Base-by-base conservation (phyloP, 2,329 filamentous ascomycete genomes). In the Colletotrichum lentis region DNA sequence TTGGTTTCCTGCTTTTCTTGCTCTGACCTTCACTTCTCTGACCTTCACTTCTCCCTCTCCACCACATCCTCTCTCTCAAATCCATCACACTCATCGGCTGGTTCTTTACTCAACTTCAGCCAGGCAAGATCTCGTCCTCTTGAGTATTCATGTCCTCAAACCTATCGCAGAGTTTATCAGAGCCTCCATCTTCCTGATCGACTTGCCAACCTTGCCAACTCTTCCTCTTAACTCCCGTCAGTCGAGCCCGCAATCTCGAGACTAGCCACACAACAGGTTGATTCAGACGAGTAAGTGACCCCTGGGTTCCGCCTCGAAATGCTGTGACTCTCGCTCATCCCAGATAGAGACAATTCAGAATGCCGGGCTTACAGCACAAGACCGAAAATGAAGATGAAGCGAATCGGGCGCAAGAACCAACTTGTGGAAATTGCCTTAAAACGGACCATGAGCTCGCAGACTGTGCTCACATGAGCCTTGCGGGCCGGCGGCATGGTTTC, bases 401-500 rank as follows among this genome's bases (percentile, higher is more conserved):
- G 31, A 35, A 8, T 3, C 8, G 2, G 31, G 8, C 8, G 31
- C 31, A 10, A 35, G 31, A 35, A 35, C 7, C 8, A 11, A 35
- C 31, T 3, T 58, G 56, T 16, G 44, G 7, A 20, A 2, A 10
- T 22, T 59, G 56, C 44, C 0, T 5, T 0, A 1, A 14, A 2
- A 5, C 0, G 14, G 57, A 20, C 10, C 57, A 60, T 6, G 35
- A 50, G 35, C n/a, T 60, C 1, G 44, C 57, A 12, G 31, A 50
- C 2, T 60, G 57, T 1, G 14, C 0, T 59, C 10, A 1, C 11
- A 12, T 49, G 31, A 1, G 0, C 2, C 0, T 2, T 3, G 5
- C 1, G 7, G 0, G 4, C 0, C 8, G 20, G n/a, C 5, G 2
- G 12, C 1, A 1, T 12, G 44, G 31, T 3, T 0, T 3, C 1